phyloP scores from a whole-genome alignment of 495 filamentous ascomycete species.

The Xylaria nigripes region DNA sequence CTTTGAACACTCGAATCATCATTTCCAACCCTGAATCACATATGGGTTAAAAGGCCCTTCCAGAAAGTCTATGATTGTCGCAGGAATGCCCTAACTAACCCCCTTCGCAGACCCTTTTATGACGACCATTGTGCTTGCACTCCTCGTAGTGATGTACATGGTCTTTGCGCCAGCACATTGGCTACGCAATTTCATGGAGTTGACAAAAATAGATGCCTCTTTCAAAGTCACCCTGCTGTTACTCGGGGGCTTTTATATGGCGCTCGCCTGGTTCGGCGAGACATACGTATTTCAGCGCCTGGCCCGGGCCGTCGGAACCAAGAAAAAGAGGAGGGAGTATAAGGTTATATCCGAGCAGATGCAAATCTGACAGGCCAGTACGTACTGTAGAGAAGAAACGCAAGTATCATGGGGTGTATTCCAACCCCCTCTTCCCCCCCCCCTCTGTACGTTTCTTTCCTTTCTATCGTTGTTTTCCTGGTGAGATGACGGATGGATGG shows the following conservation, averaged over 20 bases:
- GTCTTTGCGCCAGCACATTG: constrained; percentile 60
- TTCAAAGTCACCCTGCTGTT: constrained; percentile 66
- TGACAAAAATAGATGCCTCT: constrained; percentile 61
- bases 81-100: no score
- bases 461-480: no score
- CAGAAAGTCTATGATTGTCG: no score
- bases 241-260: constrained; percentile 60
- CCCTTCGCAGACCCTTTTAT: constrained; percentile 63
- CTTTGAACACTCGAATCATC: no score
- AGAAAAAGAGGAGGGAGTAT: constrained; percentile 78
- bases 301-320: constrained; percentile 53
- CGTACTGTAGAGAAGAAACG: no score
- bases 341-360: constrained; percentile 73
- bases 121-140: constrained; percentile 58
- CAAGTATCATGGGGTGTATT: no score
- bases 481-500: no score
- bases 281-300: constrained; percentile 58
- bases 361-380: no score
- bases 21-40: not conserved
- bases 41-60: no score
- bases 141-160: constrained; percentile 66
- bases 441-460: no score
- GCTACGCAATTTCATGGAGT: constrained; percentile 69
- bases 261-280: constrained; percentile 61
- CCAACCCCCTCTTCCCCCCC: no score